Percentiles rank a stretch among this genome's conserved stretches.
Conservation (phyloP, 768 basidiomycete species). For the Suillus cothurnatus region DNA sequence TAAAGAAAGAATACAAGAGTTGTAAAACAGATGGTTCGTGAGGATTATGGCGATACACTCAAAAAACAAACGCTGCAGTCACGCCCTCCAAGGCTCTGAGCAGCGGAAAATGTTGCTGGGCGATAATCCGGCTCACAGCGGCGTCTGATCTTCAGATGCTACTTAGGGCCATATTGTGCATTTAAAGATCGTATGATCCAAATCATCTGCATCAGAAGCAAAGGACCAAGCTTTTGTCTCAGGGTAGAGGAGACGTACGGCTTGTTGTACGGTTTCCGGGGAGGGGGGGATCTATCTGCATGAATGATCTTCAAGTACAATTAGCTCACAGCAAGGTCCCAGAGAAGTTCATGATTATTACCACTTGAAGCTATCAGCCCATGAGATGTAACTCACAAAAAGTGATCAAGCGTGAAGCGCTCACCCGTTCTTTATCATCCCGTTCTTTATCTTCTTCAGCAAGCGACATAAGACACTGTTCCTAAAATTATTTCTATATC, state of each 20-base stretch:
- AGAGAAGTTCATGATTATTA: constrained; percentile 22
- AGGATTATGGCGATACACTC: constrained; percentile 43
- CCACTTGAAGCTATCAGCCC: constrained; percentile 46
- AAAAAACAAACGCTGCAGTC: constrained; percentile 53
- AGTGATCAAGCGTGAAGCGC: constrained; percentile 44
- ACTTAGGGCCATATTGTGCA: constrained; percentile 28
- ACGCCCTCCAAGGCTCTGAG: constrained; percentile 48
- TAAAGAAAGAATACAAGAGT: constrained; percentile 56
- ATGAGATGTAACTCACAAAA: constrained; percentile 37
- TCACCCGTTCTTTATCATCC: constrained; percentile 41
- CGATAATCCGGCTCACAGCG: constrained; percentile 26
- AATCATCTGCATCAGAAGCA: constrained; percentile 21
- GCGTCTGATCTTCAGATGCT: constrained; percentile 40
- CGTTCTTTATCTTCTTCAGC: constrained; percentile 40
- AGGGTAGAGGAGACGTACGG: constrained; percentile 36
- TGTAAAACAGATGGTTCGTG: constrained; percentile 52
- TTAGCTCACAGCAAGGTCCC: constrained; percentile 8
- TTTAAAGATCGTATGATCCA: constrained; percentile 24
- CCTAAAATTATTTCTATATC: constrained; percentile 32
- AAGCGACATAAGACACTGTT: constrained; percentile 36
- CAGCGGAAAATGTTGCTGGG: not conserved
- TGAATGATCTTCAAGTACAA: constrained; percentile 37
- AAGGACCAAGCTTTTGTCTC: constrained; percentile 34
- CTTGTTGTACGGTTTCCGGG: constrained; percentile 49
- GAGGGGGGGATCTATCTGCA: constrained; percentile 56